Percentiles rank a stretch among this genome's conserved stretches.
phyloP scores from a whole-genome alignment of 148 eudicot species.

The Silene uniflora region DNA sequence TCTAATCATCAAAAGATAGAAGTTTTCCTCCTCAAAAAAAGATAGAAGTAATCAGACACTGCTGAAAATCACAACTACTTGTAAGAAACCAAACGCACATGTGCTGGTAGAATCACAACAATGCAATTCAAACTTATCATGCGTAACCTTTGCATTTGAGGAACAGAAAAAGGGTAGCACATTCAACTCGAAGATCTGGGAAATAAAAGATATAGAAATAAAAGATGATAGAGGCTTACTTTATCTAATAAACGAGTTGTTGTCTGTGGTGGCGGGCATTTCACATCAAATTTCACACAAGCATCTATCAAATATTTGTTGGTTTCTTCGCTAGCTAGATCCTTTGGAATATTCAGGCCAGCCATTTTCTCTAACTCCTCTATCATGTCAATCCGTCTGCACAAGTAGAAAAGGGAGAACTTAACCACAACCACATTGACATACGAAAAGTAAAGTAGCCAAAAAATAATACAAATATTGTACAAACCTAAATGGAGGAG shows the following conservation, averaged over 20 bases:
- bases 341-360: constrained; percentile 77
- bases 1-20: background rate
- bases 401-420: constrained; percentile 10
- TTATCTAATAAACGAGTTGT: constrained; percentile 81
- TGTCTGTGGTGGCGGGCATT: constrained; percentile 91
- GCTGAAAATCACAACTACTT: background rate
- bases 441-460: background rate
- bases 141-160: background rate
- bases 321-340: constrained; percentile 66
- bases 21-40: too few relatives aligned
- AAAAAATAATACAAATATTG: background rate
- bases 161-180: background rate
- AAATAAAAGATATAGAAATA: background rate
- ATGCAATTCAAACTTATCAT: background rate
- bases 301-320: constrained; percentile 66
- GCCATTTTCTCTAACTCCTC: constrained; percentile 81
- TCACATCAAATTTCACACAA: constrained; percentile 66
- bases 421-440: background rate
- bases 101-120: background rate
- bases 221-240: constrained; percentile 33
- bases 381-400: constrained; percentile 90
- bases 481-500: constrained; percentile 91
- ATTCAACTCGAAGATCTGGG: background rate
- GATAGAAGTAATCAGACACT: background rate
- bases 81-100: background rate